A percentile compares a stretch with the other conserved stretches of the same genome.
Conservation (phyloP, 2,329 filamentous ascomycete genomes). For the Magnaporthiopsis poae region DNA sequence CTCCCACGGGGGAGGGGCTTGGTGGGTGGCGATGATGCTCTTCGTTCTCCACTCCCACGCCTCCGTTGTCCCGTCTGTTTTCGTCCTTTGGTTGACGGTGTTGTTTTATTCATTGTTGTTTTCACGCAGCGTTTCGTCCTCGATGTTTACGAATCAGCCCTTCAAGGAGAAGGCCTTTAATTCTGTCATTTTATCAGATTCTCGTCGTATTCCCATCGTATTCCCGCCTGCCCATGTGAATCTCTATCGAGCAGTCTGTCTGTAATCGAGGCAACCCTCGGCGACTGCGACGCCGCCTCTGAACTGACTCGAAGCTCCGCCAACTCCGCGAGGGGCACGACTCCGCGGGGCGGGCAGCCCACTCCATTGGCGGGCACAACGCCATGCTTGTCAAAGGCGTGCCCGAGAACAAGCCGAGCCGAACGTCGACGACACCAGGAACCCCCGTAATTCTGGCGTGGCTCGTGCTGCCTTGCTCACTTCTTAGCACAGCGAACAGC, state of each 20-base stretch:
- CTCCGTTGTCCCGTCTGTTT: not conserved
- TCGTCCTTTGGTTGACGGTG: not conserved
- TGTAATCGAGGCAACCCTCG: not conserved
- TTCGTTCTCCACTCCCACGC: not conserved
- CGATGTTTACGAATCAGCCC: not conserved
- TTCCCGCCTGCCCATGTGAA: not conserved
- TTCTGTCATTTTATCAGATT: not conserved
- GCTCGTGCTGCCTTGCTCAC: not conserved
- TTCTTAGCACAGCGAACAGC: not conserved
- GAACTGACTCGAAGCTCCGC: not conserved
- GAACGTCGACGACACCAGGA: not conserved
- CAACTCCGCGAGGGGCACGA: no score
- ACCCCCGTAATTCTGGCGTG: not conserved
- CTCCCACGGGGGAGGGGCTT: not conserved
- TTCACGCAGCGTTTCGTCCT: not conserved
- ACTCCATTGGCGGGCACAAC: not conserved
- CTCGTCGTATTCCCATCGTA: not conserved
- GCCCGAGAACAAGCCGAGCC: not conserved
- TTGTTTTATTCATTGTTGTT: not conserved
- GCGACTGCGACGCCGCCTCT: not conserved
- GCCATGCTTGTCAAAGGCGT: not conserved
- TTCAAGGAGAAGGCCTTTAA: not conserved
- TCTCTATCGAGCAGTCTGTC: not conserved
- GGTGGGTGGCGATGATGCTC: not conserved
- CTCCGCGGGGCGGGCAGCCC: no score